Conservation (phyloP, 441 rosid species). For the Rhodomyrtus psidioides region DNA sequence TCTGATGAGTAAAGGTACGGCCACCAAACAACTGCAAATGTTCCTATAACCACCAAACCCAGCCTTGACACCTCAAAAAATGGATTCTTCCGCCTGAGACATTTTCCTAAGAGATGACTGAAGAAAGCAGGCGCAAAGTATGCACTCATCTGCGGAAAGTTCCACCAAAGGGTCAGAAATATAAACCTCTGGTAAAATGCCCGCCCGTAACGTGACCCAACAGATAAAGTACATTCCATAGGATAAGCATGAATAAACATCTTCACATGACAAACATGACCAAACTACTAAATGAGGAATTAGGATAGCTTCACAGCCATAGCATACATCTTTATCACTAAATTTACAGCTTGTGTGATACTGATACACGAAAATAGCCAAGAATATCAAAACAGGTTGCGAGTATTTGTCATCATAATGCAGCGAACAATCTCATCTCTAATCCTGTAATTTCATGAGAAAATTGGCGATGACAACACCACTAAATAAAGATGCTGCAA, state of each 20-base stretch:
- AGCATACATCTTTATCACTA: neutral
- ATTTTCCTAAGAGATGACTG: constrained; percentile 79
- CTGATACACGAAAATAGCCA: neutral
- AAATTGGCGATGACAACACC: neutral
- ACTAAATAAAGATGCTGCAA: neutral
- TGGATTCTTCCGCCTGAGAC: constrained; percentile 59
- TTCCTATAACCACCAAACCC: constrained; percentile 55
- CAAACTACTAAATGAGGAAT: neutral
- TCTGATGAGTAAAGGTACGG: constrained; percentile 68
- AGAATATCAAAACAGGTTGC: neutral
- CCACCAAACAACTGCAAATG: constrained; percentile 84
- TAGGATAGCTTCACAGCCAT: neutral
- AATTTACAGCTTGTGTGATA: neutral
- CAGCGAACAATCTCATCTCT: neutral
- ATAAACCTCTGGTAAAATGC: too few species aligned
- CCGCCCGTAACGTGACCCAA: too few species aligned
- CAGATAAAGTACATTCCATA: too few species aligned
- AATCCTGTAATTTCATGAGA: neutral
- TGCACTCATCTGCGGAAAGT: constrained; percentile 71
- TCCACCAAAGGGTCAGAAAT: neutral
- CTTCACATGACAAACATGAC: neutral
- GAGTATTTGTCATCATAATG: neutral
- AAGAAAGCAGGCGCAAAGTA: constrained; percentile 92
- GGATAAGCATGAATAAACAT: neutral
- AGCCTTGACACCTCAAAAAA: constrained; percentile 57